Evolutionary conservation across 2,329 filamentous ascomycete species (phyloP).

Genomic region (Fusarium nanum): DNA sequence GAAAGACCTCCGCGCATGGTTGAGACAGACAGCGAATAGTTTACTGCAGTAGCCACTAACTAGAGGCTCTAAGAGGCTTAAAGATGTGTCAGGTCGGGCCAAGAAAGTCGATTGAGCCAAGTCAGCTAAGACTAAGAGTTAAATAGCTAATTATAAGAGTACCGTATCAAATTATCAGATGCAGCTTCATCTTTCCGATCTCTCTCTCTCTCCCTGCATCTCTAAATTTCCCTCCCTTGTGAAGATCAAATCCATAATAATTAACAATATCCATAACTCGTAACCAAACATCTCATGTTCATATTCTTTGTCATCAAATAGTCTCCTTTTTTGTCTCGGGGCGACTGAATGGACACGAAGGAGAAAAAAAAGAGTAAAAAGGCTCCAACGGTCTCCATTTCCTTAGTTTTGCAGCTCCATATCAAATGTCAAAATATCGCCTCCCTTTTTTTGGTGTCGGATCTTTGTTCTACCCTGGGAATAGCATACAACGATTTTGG

Average conservation of each 20-base stretch:
- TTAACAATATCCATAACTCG: conserved; percentile 15
- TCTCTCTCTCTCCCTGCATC: conserved; percentile 25
- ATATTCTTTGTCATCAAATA: conserved; percentile 23
- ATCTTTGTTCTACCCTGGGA: conserved; percentile 34
- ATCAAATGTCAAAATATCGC: conserved; percentile 39
- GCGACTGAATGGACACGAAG: background rate
- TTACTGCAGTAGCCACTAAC: background rate
- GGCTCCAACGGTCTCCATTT: conserved; percentile 26
- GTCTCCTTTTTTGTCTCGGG: conserved; percentile 30
- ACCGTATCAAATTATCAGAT: conserved; percentile 25
- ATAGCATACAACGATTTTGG: conserved; percentile 36
- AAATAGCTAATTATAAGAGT: conserved; percentile 12
- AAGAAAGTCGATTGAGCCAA: conserved; percentile 11
- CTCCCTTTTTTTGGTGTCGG: conserved; percentile 37
- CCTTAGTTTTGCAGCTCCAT: conserved; percentile 19
- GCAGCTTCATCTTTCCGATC: conserved; percentile 17
- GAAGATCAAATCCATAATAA: conserved; percentile 2
- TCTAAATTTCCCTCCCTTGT: conserved; percentile 34
- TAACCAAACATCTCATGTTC: conserved; percentile 6
- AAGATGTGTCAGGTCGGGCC: conserved; percentile 21
- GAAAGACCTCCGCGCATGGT: conserved; percentile 36
- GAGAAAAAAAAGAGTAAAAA: conserved; percentile 1
- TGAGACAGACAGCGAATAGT: conserved; percentile 46
- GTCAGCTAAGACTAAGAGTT: conserved; percentile 4
- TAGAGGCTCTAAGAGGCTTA: background rate